Conservation (phyloP, 805 yeast genomes). For the Candida xiaguanensis region DNA sequence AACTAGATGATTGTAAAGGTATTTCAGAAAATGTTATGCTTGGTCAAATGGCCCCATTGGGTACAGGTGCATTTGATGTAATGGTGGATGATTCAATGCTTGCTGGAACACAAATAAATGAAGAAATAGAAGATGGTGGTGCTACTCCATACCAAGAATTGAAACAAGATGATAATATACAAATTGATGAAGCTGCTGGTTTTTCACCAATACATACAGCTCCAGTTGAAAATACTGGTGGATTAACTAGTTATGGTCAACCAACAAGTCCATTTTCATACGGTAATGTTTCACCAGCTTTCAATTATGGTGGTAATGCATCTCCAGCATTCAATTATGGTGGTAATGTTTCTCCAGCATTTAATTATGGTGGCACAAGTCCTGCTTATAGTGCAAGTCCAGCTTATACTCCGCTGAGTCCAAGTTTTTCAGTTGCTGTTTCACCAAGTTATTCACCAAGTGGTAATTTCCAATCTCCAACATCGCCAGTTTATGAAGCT, state of each 20-base stretch:
- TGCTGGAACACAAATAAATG: slow-evolving; percentile 28
- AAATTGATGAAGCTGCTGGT: slow-evolving; percentile 68
- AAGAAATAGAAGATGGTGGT: slow-evolving; percentile 53
- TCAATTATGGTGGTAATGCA: slow-evolving; percentile 50
- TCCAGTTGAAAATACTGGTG: slow-evolving; percentile 73
- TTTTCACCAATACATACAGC: slow-evolving; percentile 96
- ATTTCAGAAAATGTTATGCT: slow-evolving; percentile 96
- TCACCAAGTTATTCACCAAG: slow-evolving; percentile 63
- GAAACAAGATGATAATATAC: slow-evolving; percentile 58
- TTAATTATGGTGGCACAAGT: slow-evolving; percentile 45
- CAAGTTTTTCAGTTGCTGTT: slow-evolving; percentile 59
- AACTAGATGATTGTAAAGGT: slow-evolving; percentile 96
- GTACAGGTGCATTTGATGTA: slow-evolving; percentile 97
- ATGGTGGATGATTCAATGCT: slow-evolving; percentile 89
- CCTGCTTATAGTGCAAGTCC: slow-evolving; percentile 54
- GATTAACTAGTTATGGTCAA: slow-evolving; percentile 81
- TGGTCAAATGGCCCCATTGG: slow-evolving; percentile 98
- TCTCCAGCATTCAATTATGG: slow-evolving; percentile 47
- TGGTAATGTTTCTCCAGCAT: slow-evolving; percentile 43
- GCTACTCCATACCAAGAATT: slow-evolving; percentile 87
- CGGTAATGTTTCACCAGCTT: slow-evolving; percentile 42
- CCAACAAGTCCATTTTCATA: slow-evolving; percentile 33
- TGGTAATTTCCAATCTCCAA: slow-evolving; percentile 53
- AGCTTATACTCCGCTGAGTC: slow-evolving; percentile 68
- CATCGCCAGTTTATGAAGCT: slow-evolving; percentile 47